A percentile compares a stretch with the other conserved stretches of the same genome.
These are phyloP conservation scores for Pulveroboletus sp. DNA, from an alignment of 768 basidiomycete genomes.

Conservation along the genomic window DNA sequence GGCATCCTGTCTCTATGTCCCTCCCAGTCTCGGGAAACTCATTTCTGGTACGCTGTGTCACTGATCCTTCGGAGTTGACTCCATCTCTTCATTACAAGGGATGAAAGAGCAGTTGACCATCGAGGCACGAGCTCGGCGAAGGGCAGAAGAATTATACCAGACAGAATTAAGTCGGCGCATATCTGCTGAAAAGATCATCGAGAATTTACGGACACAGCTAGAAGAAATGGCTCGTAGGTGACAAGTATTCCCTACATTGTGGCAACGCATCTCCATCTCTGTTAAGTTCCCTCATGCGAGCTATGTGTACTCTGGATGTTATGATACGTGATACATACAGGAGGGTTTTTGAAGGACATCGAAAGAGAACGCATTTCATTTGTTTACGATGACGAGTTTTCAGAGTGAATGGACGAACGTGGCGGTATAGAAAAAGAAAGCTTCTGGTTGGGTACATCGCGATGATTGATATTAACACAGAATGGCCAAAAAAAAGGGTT, in stretches of 20 bases:
- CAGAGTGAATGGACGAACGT: slow-evolving; percentile 2
- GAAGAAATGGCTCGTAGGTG: background rate
- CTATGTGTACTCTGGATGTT: background rate
- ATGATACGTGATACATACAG: slow-evolving; percentile 30
- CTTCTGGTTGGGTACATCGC: slow-evolving; percentile 22
- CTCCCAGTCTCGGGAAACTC: slow-evolving; percentile 33
- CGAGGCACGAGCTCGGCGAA: slow-evolving; percentile 32
- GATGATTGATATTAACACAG: slow-evolving; percentile 27
- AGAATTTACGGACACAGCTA: slow-evolving; percentile 14
- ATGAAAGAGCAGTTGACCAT: slow-evolving; percentile 35
- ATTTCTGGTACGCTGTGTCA: slow-evolving; percentile 29
- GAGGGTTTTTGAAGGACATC: slow-evolving; percentile 14
- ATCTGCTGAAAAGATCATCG: slow-evolving; percentile 26
- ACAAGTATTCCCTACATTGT: background rate
- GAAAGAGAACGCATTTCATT: slow-evolving; percentile 20
- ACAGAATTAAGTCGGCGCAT: slow-evolving; percentile 32
- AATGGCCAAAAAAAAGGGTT: slow-evolving; percentile 11
- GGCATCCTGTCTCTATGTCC: slow-evolving; percentile 31
- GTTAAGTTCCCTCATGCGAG: background rate
- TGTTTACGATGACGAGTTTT: slow-evolving; percentile 9
- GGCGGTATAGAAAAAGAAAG: slow-evolving; percentile 25
- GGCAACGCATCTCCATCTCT: background rate
- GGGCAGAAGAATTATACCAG: slow-evolving; percentile 31
- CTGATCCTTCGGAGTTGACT: background rate
- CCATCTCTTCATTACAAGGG: slow-evolving; percentile 8